These are phyloP conservation scores for Kwoniella europaea DNA, from an alignment of 768 basidiomycete genomes.

Conservation along the genomic window DNA sequence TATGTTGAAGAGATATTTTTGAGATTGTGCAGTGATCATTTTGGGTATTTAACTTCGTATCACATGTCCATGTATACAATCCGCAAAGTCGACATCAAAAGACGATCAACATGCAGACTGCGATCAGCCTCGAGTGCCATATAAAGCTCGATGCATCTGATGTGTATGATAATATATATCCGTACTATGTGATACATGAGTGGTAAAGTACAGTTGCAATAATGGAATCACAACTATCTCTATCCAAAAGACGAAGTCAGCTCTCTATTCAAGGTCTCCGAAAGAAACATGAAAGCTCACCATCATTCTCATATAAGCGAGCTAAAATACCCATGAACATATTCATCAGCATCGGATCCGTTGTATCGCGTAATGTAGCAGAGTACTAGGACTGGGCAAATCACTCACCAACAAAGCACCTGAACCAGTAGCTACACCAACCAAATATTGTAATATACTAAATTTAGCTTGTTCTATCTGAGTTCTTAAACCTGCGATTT, in stretches of 20 bases:
- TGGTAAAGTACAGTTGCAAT: not conserved
- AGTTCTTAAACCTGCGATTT: slow-evolving; percentile 83
- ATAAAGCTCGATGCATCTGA: too few relatives aligned
- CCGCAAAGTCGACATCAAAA: too few relatives aligned
- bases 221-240: slow-evolving; percentile 9
- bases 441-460: slow-evolving; percentile 59
- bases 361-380: not conserved
- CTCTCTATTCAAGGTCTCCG: not conserved
- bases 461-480: slow-evolving; percentile 61
- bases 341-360: slow-evolving; percentile 1
- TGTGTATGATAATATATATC: too few relatives aligned
- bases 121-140: too few relatives aligned
- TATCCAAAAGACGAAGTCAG: not conserved
- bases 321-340: slow-evolving; percentile 17
- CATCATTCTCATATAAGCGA: slow-evolving; percentile 55
- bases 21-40: too few relatives aligned
- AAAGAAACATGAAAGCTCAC: slow-evolving; percentile 13
- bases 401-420: slow-evolving; percentile 58
- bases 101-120: too few relatives aligned
- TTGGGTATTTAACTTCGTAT: too few relatives aligned
- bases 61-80: too few relatives aligned
- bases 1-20: not conserved
- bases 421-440: slow-evolving; percentile 57
- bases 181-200: not conserved
- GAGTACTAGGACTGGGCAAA: not conserved